phyloP scores from a whole-genome alignment of 345 rosid species.

The Citropsis articulata region DNA sequence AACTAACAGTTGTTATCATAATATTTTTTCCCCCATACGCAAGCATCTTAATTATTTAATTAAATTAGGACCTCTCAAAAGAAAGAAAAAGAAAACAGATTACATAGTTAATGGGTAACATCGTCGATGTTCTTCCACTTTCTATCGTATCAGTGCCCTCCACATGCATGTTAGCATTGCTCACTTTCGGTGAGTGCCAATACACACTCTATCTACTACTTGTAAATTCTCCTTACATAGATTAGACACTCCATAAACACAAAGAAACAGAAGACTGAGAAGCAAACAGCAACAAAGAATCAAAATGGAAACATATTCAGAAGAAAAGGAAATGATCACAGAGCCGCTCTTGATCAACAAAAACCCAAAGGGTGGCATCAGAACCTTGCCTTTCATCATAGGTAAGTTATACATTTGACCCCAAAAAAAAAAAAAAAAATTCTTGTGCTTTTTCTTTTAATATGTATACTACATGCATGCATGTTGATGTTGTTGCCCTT shows the following conservation, averaged over 20 bases:
- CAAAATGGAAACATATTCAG: slow-evolving; percentile 12
- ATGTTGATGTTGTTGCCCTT: neutral
- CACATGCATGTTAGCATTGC: neutral
- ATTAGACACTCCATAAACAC: neutral
- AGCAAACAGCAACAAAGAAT: neutral
- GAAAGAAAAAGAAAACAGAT: too few species aligned
- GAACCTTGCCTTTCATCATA: slow-evolving; percentile 54
- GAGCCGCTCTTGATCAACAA: slow-evolving; percentile 31
- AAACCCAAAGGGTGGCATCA: slow-evolving; percentile 36
- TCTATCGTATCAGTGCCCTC: neutral
- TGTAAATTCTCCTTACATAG: too few species aligned
- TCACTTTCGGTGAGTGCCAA: neutral
- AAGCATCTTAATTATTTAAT: too few species aligned
- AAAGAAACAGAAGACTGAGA: too few species aligned
- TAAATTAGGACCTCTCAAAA: too few species aligned
- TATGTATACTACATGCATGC: neutral
- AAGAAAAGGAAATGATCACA: slow-evolving; percentile 13
- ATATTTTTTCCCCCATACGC: too few species aligned
- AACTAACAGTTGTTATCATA: neutral
- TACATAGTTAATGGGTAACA: too few species aligned
- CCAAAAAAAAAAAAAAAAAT: too few species aligned
- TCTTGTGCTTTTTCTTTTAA: too few species aligned
- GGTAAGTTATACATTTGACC: slow-evolving; percentile 28
- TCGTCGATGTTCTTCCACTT: neutral
- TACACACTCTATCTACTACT: neutral